Percentiles rank a stretch among this genome's conserved stretches.
These are phyloP conservation scores for Cardiospermum halicacabum DNA, from an alignment of 345 rosid genomes.

Conservation along the genomic window DNA sequence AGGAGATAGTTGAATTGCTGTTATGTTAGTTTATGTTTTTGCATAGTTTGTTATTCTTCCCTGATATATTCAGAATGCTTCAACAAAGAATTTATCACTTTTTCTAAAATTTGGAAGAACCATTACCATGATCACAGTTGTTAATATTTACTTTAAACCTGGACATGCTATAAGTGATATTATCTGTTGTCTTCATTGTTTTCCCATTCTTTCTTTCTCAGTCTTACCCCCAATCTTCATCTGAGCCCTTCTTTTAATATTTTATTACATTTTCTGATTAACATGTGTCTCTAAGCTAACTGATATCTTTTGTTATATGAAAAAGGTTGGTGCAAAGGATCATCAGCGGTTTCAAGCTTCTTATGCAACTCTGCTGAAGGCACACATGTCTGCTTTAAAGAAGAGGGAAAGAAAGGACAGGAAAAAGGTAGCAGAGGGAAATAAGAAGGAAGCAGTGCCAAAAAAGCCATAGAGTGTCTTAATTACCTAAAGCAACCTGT, in stretches of 20 bases:
- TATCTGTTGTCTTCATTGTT: background rate
- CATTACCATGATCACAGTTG: background rate
- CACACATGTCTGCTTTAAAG: constrained; percentile 84
- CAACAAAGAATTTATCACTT: background rate
- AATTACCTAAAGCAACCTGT: background rate
- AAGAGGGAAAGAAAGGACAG: constrained; percentile 90
- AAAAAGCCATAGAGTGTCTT: constrained; percentile 33
- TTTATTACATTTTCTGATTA: background rate
- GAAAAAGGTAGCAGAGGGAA: constrained; percentile 66
- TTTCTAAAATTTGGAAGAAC: background rate
- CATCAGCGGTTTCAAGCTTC: constrained; percentile 94
- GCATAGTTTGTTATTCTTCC: background rate
- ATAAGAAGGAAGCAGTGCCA: constrained; percentile 36
- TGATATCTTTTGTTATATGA: background rate
- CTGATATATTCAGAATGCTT: background rate
- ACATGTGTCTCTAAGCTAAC: constrained; percentile 10
- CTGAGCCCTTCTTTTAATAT: background rate
- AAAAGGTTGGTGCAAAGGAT: constrained; percentile 86
- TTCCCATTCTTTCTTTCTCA: background rate
- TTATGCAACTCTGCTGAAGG: constrained; percentile 86
- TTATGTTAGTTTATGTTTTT: background rate
- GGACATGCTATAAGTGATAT: background rate
- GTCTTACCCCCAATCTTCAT: background rate
- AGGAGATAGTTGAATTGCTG: background rate
- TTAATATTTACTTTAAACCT: background rate